phyloP scores from a whole-genome alignment of 345 rosid genomes.

The Trapa bicornis region DNA sequence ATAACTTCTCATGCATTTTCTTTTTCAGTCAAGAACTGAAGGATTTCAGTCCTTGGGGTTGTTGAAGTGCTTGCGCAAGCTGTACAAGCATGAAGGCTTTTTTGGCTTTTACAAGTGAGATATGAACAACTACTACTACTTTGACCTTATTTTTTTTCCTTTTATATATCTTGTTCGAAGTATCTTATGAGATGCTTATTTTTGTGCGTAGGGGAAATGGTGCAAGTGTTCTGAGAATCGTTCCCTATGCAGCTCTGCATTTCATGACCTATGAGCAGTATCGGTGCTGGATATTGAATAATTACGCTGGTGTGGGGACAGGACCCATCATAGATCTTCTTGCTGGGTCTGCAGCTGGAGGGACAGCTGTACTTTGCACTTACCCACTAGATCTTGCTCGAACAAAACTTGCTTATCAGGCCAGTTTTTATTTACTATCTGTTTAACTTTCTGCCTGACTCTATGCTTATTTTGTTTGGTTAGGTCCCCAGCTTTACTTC shows the following conservation, averaged over 20 bases:
- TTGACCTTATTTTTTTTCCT: slow-evolving; percentile 4
- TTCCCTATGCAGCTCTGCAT: slow-evolving; percentile 94
- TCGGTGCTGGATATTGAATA: slow-evolving; percentile 75
- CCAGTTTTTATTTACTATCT: background rate
- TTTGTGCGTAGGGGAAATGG: slow-evolving; percentile 69
- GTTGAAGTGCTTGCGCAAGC: slow-evolving; percentile 54
- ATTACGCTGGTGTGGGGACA: slow-evolving; percentile 51
- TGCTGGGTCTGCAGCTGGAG: slow-evolving; percentile 94
- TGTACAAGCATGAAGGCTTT: slow-evolving; percentile 71
- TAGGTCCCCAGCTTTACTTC: background rate
- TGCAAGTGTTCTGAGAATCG: slow-evolving; percentile 83
- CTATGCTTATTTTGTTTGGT: background rate
- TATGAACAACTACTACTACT: background rate
- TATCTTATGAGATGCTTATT: background rate
- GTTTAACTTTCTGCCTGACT: background rate
- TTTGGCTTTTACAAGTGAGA: slow-evolving; percentile 78
- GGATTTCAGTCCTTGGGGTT: slow-evolving; percentile 78
- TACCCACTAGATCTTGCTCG: slow-evolving; percentile 96
- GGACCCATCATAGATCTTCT: slow-evolving; percentile 85
- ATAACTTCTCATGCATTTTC: background rate
- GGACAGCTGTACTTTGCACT: slow-evolving; percentile 92
- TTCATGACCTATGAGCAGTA: slow-evolving; percentile 92
- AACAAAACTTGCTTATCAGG: slow-evolving; percentile 97
- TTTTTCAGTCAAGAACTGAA: slow-evolving; percentile 57
- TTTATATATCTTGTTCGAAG: background rate